Conservation (phyloP, 805 yeast genomes). For the Lipomyces spencermartinsiae region DNA sequence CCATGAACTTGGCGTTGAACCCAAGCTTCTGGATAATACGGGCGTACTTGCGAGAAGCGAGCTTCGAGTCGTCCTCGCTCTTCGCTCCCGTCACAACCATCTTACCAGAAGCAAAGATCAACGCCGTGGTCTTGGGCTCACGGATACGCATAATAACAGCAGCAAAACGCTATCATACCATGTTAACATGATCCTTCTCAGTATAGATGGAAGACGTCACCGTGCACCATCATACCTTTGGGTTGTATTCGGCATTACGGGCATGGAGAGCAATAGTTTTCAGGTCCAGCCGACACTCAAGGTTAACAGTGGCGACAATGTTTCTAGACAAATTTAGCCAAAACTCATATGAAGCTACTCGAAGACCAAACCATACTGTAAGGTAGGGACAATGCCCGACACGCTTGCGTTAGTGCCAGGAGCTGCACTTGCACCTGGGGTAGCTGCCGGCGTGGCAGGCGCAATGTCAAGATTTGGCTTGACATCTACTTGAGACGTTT, state of each 20-base stretch:
- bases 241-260: slow-evolving; percentile 98
- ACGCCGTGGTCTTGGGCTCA: slow-evolving; percentile 97
- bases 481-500: slow-evolving; percentile 34
- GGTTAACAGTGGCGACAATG: slow-evolving; percentile 96
- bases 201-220: not conserved
- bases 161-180: slow-evolving; percentile 74
- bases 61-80: slow-evolving; percentile 96
- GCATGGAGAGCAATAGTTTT: slow-evolving; percentile 98
- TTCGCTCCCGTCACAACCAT: slow-evolving; percentile 99
- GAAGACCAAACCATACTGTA: slow-evolving; percentile 47
- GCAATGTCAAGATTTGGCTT: slow-evolving; percentile 35
- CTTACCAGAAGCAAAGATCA: slow-evolving; percentile 97
- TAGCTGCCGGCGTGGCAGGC: slow-evolving; percentile 32
- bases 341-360: not conserved
- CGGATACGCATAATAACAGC: slow-evolving; percentile 99
- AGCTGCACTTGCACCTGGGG: slow-evolving; percentile 26
- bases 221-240: slow-evolving; percentile 53
- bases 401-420: slow-evolving; percentile 65
- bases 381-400: slow-evolving; percentile 94
- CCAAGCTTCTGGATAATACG: slow-evolving; percentile 98
- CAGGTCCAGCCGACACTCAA: slow-evolving; percentile 93
- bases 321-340: slow-evolving; percentile 59
- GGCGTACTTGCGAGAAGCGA: slow-evolving; percentile 97
- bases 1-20: slow-evolving; percentile 96
- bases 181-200: slow-evolving; percentile 6